Conservation (phyloP, 2,329 filamentous ascomycete species). For the Microdochium nivale region DNA sequence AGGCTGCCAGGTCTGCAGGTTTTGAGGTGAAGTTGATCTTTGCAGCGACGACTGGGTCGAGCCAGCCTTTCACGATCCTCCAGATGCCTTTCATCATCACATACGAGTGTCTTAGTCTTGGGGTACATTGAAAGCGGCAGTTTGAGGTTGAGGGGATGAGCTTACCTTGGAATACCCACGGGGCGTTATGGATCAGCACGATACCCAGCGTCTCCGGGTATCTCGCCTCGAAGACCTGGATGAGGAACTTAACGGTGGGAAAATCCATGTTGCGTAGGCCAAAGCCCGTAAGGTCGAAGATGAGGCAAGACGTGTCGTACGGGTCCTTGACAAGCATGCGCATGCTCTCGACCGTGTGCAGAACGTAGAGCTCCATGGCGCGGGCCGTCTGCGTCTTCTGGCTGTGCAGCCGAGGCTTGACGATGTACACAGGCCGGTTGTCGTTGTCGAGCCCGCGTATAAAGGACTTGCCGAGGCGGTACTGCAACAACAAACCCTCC, state of each 20-base stretch:
- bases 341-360: conserved; percentile 29
- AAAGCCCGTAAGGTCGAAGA: conserved; percentile 69
- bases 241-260: conserved; percentile 68
- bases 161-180: conserved; percentile 55
- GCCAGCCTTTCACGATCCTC: conserved; percentile 67
- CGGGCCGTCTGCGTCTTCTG: conserved; percentile 21
- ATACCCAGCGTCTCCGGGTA: conserved; percentile 66
- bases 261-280: conserved; percentile 70
- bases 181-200: conserved; percentile 67
- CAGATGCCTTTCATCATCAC: no score
- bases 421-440: conserved; percentile 25
- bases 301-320: conserved; percentile 23
- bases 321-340: conserved; percentile 15
- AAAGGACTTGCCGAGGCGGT: conserved; percentile 27
- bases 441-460: conserved; percentile 25
- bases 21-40: conserved; percentile 65
- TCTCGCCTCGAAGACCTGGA: conserved; percentile 71
- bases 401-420: conserved; percentile 23
- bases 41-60: conserved; percentile 64
- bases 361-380: conserved; percentile 26
- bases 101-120: not conserved
- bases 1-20: conserved; percentile 51
- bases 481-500: conserved; percentile 26
- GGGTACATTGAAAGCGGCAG: not conserved
- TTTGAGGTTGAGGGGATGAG: no score